Evolutionary conservation across 352 stramenopile species (phyloP).

Genomic region (Pythium insidiosum): DNA sequence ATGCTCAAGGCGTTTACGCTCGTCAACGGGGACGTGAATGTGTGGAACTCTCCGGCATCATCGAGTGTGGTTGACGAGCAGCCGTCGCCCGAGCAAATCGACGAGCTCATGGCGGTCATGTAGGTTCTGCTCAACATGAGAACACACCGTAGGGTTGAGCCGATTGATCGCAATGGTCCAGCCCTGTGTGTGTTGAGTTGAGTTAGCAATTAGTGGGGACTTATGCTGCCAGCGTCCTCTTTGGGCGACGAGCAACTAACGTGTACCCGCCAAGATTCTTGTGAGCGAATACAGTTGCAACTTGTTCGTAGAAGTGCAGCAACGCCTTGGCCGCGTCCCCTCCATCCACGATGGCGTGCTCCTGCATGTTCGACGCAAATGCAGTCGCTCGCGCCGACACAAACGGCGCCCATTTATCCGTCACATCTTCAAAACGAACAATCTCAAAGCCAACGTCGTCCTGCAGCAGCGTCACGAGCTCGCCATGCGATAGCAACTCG

Average conservation of each 20-base stretch:
- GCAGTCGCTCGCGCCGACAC: slow-evolving; percentile 28
- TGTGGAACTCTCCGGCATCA: slow-evolving; percentile 6
- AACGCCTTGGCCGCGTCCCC: slow-evolving; percentile 40
- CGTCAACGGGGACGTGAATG: slow-evolving; percentile 17
- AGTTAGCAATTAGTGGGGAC: too few relatives aligned
- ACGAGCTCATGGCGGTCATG: slow-evolving; percentile 13
- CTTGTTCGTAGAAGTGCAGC: slow-evolving; percentile 65
- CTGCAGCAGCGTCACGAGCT: slow-evolving; percentile 33
- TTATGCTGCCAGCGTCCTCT: too few relatives aligned
- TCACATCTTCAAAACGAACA: slow-evolving; percentile 49
- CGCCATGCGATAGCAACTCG: too few relatives aligned
- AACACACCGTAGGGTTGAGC: too few relatives aligned
- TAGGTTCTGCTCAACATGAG: too few relatives aligned
- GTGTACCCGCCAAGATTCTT: slow-evolving; percentile 63
- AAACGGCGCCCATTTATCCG: slow-evolving; percentile 61
- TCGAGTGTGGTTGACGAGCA: neutral
- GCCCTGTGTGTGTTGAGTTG: too few relatives aligned
- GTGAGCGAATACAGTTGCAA: slow-evolving; percentile 43
- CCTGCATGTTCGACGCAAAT: slow-evolving; percentile 33
- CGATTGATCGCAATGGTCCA: too few relatives aligned
- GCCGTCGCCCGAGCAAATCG: slow-evolving; percentile 1
- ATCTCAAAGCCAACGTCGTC: slow-evolving; percentile 39
- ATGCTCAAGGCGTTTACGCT: slow-evolving; percentile 92
- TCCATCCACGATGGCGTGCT: slow-evolving; percentile 47
- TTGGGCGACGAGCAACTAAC: slow-evolving; percentile 24